Base-by-base conservation (phyloP, 768 basidiomycete genomes). In the Hydnomerulius pinastri region DNA sequence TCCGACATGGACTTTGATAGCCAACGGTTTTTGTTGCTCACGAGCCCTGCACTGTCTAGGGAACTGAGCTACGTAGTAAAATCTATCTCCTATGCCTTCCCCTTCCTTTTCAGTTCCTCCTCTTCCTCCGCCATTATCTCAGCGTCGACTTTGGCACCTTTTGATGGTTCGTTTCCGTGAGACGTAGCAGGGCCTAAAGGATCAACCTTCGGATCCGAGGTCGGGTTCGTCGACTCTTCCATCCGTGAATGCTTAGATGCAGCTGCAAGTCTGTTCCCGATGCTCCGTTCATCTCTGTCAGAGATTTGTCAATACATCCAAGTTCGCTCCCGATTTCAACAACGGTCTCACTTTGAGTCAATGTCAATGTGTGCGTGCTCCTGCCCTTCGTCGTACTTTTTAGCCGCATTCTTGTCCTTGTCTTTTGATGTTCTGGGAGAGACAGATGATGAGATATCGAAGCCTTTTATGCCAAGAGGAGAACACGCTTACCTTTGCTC, bases 121-220 rank as follows among this genome's bases (percentile, higher is more conserved):
- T 75, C 73, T 17, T 85, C 83, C 49, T 82, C 80, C 3, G 59
- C 59, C 67, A 78, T 72, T 17, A 85, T 65, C 54, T 83, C 69
- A 4, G 78, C 77, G 58, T 85, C 83, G n/a, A 82, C 73, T 59
- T 77, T 64, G 1, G 82, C 83, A 0, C 83, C 82, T 32, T 73
- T 66, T 0, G 81, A 82, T 0, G 83, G 82, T 53, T 83, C 68
- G 55, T 85, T 75, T 0, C 82, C 80, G 46, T 84, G 82, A 13
- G 70, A 61, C n/a, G 62, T 64, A 1, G 81, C 81, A 9, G 78
- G 78, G 38, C 71, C 72, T 23, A 78, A 60, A 11, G 82, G 81
- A 48, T 82, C 74, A 0, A 65, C 63, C 25, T 70, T 61, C 0
- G 72, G 72, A 35, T 71, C 60, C 5, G 57, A 55, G 42, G 55